Evolutionary conservation across 2,329 filamentous ascomycete species (phyloP).

Genomic region (Alternaria conjuncta): DNA sequence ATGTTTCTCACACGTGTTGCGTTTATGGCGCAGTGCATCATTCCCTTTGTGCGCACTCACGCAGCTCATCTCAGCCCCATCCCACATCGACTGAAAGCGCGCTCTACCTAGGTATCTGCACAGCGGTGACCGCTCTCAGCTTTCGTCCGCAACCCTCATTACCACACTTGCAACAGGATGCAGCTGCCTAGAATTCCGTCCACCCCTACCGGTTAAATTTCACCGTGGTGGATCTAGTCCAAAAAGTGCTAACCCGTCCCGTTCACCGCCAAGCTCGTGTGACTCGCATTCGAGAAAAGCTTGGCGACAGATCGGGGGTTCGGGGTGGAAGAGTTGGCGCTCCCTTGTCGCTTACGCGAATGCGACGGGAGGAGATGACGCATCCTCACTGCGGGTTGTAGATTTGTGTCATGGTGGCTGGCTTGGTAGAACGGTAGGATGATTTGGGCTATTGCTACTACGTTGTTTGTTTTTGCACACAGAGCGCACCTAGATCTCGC

Average conservation of each 20-base stretch:
- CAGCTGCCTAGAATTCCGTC: background rate
- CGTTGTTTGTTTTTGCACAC: background rate
- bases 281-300: background rate
- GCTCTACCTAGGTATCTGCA: background rate
- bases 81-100: background rate
- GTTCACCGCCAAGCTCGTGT: background rate
- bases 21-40: background rate
- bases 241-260: background rate
- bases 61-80: background rate
- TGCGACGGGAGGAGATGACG: background rate
- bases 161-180: background rate
- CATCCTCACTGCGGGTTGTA: background rate
- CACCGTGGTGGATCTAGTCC: background rate
- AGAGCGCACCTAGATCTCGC: background rate
- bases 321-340: slow-evolving; percentile 1
- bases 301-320: slow-evolving; percentile 5
- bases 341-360: background rate
- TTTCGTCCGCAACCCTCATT: background rate
- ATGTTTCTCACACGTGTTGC: background rate
- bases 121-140: background rate
- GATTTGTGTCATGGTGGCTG: background rate
- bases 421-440: background rate
- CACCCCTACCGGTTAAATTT: background rate
- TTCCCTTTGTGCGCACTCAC: background rate
- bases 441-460: background rate